Conservation (phyloP, 352 stramenopile species). For the Phytophthora macrochlamydospora region DNA sequence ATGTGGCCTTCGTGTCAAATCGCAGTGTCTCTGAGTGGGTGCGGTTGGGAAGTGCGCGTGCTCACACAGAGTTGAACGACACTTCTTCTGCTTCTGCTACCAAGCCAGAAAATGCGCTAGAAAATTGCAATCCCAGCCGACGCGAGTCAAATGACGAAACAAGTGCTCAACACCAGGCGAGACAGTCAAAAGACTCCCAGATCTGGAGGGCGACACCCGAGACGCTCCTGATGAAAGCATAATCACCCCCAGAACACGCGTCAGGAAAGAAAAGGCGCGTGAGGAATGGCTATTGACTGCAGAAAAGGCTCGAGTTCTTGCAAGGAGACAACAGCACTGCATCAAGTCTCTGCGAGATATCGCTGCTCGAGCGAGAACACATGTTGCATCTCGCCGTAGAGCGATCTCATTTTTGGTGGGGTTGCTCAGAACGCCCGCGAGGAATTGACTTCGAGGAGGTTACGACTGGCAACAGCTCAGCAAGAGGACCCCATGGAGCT, state of each 20-base stretch:
- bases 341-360: slow-evolving; percentile 53
- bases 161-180: not conserved
- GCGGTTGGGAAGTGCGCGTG: slow-evolving; percentile 19
- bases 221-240: slow-evolving; percentile 6
- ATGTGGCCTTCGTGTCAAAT: slow-evolving; percentile 24
- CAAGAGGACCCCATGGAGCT: slow-evolving; percentile 2
- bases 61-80: slow-evolving; percentile 9
- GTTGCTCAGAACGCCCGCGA: slow-evolving; percentile 30
- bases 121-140: too few species aligned
- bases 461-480: slow-evolving; percentile 12
- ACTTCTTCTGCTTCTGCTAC: not conserved
- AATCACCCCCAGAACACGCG: slow-evolving; percentile 24
- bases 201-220: slow-evolving; percentile 2
- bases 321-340: slow-evolving; percentile 55
- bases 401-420: slow-evolving; percentile 22
- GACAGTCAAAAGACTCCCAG: not conserved
- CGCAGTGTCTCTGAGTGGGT: slow-evolving; percentile 30
- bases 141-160: not conserved
- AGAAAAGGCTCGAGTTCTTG: slow-evolving; percentile 51
- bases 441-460: slow-evolving; percentile 16
- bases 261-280: slow-evolving; percentile 26
- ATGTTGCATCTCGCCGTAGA: slow-evolving; percentile 32
- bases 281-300: slow-evolving; percentile 47
- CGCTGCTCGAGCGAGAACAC: slow-evolving; percentile 35
- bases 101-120: not conserved